Evolutionary conservation across 148 eudicot species (phyloP), one percentile per base, ranked within the genome.

Genomic region (Simmondsia chinensis): DNA sequence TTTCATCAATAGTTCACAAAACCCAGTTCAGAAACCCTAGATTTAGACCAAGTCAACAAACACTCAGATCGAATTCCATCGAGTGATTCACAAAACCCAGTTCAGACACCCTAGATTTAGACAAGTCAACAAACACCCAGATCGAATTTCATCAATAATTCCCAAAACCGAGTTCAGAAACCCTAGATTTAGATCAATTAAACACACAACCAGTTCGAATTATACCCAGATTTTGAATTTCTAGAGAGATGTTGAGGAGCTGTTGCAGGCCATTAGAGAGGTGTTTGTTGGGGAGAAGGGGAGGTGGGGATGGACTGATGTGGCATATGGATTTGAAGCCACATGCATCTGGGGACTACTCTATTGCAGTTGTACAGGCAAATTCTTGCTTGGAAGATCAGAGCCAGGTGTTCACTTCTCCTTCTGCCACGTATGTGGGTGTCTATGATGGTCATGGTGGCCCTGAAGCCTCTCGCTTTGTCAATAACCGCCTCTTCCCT

Each of bases 371-470:
- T 11, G 97, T 80, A 19, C 97, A 88, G 48, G 97, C 94, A 0
- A 88, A 88, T 80, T 75, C 87, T 3, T 58, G 24, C 9, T 68
- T 88, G 17, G 97, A 88, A 67, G 97, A 88, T 50, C 97, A 88
- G 48, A 70, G 61, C 34, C 94, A 84, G 45, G 97, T 88, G 2
- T 71, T 57, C 10, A 66, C 87, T 5, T 75, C 87, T 24, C 81
- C 87, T 17, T 70, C 77, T 13, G 72, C 81, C 16, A 80, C 84
- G 28, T 81, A 54, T 36, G 84, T 88, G 18, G 97, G 97, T 8
- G 91, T 88, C 28, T 88, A 77, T 55, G 97, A 88, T 36, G 97
- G 97, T 12, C 97, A 88, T 52, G 97, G 97, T 21, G 97, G 97
- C 5, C 84, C 94, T 17, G 84, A 88, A 46, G 84, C 97, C 20